Conservation (phyloP, 306 rosid species). For the Mucuna pruriens region DNA sequence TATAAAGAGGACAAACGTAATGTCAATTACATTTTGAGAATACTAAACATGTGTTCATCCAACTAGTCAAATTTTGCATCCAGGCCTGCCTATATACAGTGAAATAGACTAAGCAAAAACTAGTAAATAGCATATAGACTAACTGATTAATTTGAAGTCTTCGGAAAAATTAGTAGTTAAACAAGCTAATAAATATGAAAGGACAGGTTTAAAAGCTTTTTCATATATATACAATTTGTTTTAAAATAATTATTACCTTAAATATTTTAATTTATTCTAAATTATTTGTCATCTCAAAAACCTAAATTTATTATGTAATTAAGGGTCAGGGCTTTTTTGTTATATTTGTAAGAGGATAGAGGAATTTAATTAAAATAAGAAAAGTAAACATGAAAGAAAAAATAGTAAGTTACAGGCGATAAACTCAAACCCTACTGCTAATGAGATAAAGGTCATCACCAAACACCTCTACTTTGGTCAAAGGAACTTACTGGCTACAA, state of each 20-base stretch:
- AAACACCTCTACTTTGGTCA: not conserved
- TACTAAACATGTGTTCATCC: not conserved
- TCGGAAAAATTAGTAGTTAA: no score
- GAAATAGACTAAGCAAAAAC: not conserved
- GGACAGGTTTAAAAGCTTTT: no score
- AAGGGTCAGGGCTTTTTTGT: not conserved
- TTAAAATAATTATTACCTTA: no score
- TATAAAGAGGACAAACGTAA: constrained; percentile 7
- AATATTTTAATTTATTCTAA: not conserved
- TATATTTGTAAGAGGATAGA: not conserved
- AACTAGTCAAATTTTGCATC: not conserved
- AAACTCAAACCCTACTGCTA: not conserved
- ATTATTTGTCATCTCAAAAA: not conserved
- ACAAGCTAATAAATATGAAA: no score
- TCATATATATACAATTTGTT: no score
- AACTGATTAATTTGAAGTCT: no score
- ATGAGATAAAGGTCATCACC: not conserved
- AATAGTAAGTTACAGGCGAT: no score
- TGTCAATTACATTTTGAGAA: no score
- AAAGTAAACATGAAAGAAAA: not conserved
- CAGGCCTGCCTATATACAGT: not conserved
- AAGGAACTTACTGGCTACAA: not conserved
- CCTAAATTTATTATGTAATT: not conserved
- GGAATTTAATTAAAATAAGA: not conserved
- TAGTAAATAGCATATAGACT: no score